phyloP scores from a whole-genome alignment of 257 asterid species.

The Plectranthus barbatus region DNA sequence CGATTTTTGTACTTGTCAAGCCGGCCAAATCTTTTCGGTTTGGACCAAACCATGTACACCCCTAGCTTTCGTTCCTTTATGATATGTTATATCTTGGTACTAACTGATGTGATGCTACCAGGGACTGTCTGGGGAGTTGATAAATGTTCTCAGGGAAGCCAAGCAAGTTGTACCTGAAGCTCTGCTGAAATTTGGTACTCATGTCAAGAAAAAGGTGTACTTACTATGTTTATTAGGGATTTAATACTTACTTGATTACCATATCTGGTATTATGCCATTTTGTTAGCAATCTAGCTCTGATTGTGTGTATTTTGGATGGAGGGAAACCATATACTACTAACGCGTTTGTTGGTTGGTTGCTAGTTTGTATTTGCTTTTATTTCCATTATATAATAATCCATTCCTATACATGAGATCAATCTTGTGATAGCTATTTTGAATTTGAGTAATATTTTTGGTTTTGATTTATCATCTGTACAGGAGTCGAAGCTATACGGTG shows the following conservation, averaged over 20 bases:
- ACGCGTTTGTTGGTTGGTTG: no score
- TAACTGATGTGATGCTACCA: constrained; percentile 14
- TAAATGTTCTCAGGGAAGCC: constrained; percentile 94
- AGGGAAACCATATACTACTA: no score
- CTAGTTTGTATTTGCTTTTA: no score
- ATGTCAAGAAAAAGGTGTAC: constrained; percentile 83
- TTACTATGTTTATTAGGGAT: neutral
- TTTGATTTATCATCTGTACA: constrained; percentile 17
- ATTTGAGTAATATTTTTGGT: neutral
- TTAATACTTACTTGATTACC: neutral
- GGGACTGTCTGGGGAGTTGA: constrained; percentile 91
- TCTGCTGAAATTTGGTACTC: constrained; percentile 89
- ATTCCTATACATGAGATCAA: no score
- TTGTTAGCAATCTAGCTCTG: neutral
- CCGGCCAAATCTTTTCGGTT: no score
- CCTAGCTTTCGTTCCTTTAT: neutral
- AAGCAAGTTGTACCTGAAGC: constrained; percentile 76
- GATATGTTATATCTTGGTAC: neutral
- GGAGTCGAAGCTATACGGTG: constrained; percentile 96
- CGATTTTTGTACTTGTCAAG: no score
- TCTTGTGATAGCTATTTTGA: neutral
- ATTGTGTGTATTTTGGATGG: no score
- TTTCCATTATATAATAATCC: no score
- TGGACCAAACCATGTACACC: no score
- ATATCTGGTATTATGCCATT: neutral